Conservation (phyloP, 352 stramenopile species). For the Phytopythium mirpurense region DNA sequence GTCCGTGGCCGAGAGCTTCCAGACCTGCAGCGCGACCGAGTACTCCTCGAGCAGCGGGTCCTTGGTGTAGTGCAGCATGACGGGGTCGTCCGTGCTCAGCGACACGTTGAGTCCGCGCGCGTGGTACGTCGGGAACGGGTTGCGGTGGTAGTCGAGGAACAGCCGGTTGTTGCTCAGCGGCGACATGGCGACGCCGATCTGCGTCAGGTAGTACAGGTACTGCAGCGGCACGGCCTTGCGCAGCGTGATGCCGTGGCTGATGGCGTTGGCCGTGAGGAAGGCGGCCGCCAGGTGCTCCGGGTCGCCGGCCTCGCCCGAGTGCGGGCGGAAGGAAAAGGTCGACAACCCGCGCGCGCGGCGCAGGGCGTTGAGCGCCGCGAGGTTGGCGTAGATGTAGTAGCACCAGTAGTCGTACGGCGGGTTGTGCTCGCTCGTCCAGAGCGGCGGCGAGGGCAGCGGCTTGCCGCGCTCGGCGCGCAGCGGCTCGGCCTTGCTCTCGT, state of each 20-base stretch:
- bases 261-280: constrained; percentile 89
- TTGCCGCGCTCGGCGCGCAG: constrained; percentile 79
- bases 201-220: constrained; percentile 99
- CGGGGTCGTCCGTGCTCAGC: constrained; percentile 97
- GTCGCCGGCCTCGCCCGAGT: constrained; percentile 97
- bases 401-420: constrained; percentile 94
- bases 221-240: constrained; percentile 95
- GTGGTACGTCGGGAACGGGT: constrained; percentile 95
- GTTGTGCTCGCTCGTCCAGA: constrained; percentile 89
- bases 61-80: constrained; percentile 99
- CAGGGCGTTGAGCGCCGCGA: constrained; percentile 95
- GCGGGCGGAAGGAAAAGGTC: constrained; percentile 97
- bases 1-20: constrained; percentile 95
- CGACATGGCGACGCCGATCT: constrained; percentile 94
- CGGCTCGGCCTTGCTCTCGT: constrained; percentile 94
- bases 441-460: constrained; percentile 61
- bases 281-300: constrained; percentile 93
- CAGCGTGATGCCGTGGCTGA: constrained; percentile 99
- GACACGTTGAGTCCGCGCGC: constrained; percentile 96
- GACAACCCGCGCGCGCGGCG: constrained; percentile 80
- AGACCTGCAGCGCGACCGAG: constrained; percentile 90
- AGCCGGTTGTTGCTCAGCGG: constrained; percentile 95
- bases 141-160: constrained; percentile 94
- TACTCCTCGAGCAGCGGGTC: constrained; percentile 97
- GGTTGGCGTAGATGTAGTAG: constrained; percentile 98